These are phyloP conservation scores for Dillenia turbinata DNA, from an alignment of 164 flowering plant species.

Conservation along the genomic window DNA sequence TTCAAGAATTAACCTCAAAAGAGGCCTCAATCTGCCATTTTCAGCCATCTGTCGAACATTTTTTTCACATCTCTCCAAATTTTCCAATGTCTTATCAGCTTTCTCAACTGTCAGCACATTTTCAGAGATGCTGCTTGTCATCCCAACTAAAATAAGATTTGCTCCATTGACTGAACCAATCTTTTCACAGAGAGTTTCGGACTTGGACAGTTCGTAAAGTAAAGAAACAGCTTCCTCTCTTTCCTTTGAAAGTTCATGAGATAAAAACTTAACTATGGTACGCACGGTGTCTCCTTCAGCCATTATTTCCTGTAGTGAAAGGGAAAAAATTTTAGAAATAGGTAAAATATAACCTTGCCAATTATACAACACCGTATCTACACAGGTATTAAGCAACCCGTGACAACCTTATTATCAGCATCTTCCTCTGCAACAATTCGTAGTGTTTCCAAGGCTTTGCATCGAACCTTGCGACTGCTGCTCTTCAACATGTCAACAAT, in stretches of 20 bases:
- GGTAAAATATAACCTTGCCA: constrained; percentile 1
- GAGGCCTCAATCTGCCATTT: constrained; percentile 89
- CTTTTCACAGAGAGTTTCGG: constrained; percentile 72
- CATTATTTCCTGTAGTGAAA: constrained; percentile 60
- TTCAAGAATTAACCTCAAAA: constrained; percentile 70
- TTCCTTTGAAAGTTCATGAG: constrained; percentile 77
- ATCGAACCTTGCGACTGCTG: constrained; percentile 60
- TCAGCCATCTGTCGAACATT: constrained; percentile 97
- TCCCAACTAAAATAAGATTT: constrained; percentile 82
- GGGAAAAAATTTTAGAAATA: constrained; percentile 10
- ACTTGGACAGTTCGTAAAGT: constrained; percentile 86
- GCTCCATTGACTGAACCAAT: constrained; percentile 91
- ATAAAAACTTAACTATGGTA: constrained; percentile 80
- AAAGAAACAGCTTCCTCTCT: constrained; percentile 87
- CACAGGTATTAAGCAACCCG: constrained; percentile 15
- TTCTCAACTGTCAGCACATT: constrained; percentile 66
- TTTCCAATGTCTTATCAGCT: constrained; percentile 81
- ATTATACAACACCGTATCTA: background rate
- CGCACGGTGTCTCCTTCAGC: constrained; percentile 85
- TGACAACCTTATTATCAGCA: constrained; percentile 71
- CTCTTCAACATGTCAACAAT: constrained; percentile 75
- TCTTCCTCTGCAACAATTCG: constrained; percentile 70
- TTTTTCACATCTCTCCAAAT: constrained; percentile 74
- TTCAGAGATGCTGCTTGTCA: constrained; percentile 91
- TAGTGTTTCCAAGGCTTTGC: constrained; percentile 82